Percentiles rank a stretch among this genome's conserved stretches.
These are phyloP conservation scores for Trypanosoma platydactyli DNA, from an alignment of 208 protist genomes.

Conservation along the genomic window DNA sequence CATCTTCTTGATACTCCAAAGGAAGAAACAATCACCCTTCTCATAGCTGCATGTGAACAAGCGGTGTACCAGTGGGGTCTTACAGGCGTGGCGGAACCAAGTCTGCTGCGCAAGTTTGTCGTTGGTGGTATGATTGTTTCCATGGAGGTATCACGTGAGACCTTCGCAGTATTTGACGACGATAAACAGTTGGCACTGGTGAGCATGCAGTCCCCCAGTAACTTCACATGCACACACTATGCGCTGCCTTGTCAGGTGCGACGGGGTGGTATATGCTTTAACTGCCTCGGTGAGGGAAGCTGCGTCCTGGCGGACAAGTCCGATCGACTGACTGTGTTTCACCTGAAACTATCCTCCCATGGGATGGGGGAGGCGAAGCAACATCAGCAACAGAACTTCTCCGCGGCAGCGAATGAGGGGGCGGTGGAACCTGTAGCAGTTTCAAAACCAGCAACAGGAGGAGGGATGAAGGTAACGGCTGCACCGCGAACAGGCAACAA, in stretches of 20 bases:
- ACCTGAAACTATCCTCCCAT: slow-evolving; percentile 5
- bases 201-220: slow-evolving; percentile 23
- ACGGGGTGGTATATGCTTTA: slow-evolving; percentile 65
- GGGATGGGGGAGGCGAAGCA: background rate
- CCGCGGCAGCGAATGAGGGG: background rate
- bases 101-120: slow-evolving; percentile 56
- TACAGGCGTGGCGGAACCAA: slow-evolving; percentile 66
- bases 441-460: background rate
- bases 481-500: background rate
- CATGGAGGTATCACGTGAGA: slow-evolving; percentile 60
- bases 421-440: background rate
- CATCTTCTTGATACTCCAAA: slow-evolving; percentile 51
- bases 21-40: slow-evolving; percentile 36
- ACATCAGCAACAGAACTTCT: background rate
- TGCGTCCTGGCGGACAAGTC: slow-evolving; percentile 25
- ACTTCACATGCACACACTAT: slow-evolving; percentile 43
- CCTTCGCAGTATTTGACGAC: slow-evolving; percentile 78
- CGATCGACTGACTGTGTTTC: slow-evolving; percentile 25
- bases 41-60: slow-evolving; percentile 50
- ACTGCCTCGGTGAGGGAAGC: slow-evolving; percentile 33
- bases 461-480: background rate
- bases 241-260: slow-evolving; percentile 34
- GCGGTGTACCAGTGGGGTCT: slow-evolving; percentile 74
- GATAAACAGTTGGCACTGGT: slow-evolving; percentile 46
- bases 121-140: slow-evolving; percentile 53